Base-by-base conservation (phyloP, 352 stramenopile genomes). In the Globisporangium okanoganense region DNA sequence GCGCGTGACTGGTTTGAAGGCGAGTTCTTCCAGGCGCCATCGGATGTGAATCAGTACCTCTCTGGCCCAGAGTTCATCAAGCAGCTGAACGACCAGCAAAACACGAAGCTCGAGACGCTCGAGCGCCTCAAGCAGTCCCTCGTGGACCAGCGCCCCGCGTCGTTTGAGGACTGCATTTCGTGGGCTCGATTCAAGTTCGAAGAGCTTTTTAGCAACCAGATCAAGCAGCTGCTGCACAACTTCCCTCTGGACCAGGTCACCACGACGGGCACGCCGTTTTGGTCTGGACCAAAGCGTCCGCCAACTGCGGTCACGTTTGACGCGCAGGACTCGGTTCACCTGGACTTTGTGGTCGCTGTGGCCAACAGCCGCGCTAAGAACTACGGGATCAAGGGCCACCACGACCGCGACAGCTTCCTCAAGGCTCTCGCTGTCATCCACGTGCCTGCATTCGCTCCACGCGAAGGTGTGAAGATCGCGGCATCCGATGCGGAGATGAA, bases 1-100 rank as follows among this genome's bases (percentile, higher is more conserved):
- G 97, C 97, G 25, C 89, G 97, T 38, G 97, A 99, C 76, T 99
- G 94, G 85, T 99, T 99, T 75, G 97, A 99, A 76, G 97, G 96
- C 22, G 90, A 96, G 55, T 99, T 99, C 77, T 98, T 98, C 67
- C 96, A 99, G 66, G 87, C 85, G 13, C 89, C 95, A 6, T 95
- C 97, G 35, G 97, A 99, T 70, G 97, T 97, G 29, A 99, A 99
- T 73, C 74, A 88, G 65, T 98, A 98, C 61, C 69, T 98, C 25
- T 66, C 79, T 53, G 80, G 79, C 36, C 73, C 79, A 2, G 71
- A 90, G 24, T 98, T 98, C 64, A 74, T 97, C 47, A 93, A 96
- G 58, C 78, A 97, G 61, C 84, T 99, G 18, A 92, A 96, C 58
- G 83, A 93, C n/a, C 96, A 99, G 66, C 95, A 97, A 66, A 99